Base-by-base conservation (phyloP, 805 yeast species). In the Teunomyces gatunensis region DNA sequence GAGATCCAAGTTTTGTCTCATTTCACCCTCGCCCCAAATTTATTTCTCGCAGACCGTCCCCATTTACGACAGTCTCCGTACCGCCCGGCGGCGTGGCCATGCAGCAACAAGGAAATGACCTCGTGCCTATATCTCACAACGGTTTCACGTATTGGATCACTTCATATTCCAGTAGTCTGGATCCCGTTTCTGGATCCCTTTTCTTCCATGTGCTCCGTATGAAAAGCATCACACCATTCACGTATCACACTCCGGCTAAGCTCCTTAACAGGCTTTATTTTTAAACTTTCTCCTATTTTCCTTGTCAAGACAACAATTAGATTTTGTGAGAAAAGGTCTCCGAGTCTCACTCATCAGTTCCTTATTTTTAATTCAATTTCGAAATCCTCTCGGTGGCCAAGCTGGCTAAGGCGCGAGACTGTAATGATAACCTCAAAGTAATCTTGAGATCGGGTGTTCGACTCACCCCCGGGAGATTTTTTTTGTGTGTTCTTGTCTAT, bases 401-500 rank as follows among this genome's bases (percentile, higher is more conserved):
- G 75, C 73, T 69, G 75, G 75, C 69, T 69, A 70, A 69, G 74
- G 75, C 74, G 74, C 71, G 72, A 67, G 74, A 70, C 75, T 71
- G 75, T 70, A 68, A 68, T 64, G 65, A 54, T 47, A 50, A 53
- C 50, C 63, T 59, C 64, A 57, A 43, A 60, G 73, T 64, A 56
- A 71, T 71, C 75, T 68, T 68, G 71, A 69, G 75, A 71, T 69
- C 74, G 74, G 72, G 75, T 67, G 75, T 70, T 70, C 75, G 73
- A 70, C 71, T 70, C 75, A 67, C 75, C 71, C 74, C 73, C 73
- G 63, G 74, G 74, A 69, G 74, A 69, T 56, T 58, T 59, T 54
- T 52, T 59, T 59, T 18, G 43, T 18, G 36, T 21, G 39, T 15
- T 36, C 39, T 10, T 21, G 9, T 11, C 10, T 13, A 10, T 5